phyloP scores from a whole-genome alignment of 305 asterid species.

The Andrographis paniculata region DNA sequence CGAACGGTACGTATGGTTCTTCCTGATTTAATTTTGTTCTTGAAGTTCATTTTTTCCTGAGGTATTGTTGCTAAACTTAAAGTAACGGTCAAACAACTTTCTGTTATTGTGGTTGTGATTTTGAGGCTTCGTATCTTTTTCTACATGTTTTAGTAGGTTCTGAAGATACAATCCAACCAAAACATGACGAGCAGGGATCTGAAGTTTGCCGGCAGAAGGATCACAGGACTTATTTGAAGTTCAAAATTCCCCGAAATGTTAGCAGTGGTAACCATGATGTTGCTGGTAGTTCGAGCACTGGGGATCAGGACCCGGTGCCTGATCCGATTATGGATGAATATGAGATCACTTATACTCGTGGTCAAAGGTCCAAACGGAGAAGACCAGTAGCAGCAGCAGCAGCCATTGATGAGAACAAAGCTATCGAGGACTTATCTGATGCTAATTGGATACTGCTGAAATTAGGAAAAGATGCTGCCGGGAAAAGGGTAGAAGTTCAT shows the following conservation, averaged over 20 bases:
- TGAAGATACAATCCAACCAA: too few relatives aligned
- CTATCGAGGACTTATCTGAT: constrained; percentile 62
- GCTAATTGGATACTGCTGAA: constrained; percentile 94
- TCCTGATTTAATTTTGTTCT: not conserved
- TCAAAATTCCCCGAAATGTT: constrained; percentile 66
- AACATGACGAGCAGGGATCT: too few relatives aligned
- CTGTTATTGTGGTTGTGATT: not conserved
- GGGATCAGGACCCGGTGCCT: constrained; percentile 28
- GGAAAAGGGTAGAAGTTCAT: constrained; percentile 93
- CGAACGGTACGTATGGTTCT: constrained; percentile 36
- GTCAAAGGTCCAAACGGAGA: constrained; percentile 80
- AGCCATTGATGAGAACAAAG: constrained; percentile 50
- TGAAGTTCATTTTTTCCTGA: not conserved
- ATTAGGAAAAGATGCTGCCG: constrained; percentile 90
- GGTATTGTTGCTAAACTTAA: too few relatives aligned
- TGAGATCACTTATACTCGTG: constrained; percentile 61
- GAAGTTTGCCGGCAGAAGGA: too few relatives aligned
- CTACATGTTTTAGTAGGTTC: too few relatives aligned
- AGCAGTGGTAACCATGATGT: constrained; percentile 37
- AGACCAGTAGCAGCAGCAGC: constrained; percentile 52
- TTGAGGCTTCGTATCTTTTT: too few relatives aligned
- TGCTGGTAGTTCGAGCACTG: constrained; percentile 18
- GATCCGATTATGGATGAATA: constrained; percentile 49
- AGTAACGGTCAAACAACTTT: not conserved
- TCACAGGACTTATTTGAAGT: constrained; percentile 51